These are phyloP conservation scores for Coemansia sp. DNA, from an alignment of 192 early-diverging fungal genomes.

Conservation along the genomic window DNA sequence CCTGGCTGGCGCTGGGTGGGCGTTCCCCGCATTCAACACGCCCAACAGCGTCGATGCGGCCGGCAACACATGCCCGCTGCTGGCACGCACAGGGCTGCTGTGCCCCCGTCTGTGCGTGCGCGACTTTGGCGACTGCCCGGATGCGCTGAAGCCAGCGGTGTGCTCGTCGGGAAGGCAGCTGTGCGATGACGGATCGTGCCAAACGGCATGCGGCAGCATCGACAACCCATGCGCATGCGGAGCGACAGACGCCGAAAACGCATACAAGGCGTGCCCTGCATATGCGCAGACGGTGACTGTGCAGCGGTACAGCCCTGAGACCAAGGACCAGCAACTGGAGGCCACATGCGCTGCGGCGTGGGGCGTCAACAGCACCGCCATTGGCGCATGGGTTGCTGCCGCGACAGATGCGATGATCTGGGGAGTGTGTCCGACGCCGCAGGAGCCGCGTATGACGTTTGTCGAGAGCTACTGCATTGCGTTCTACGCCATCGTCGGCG, in stretches of 20 bases:
- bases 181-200: slow-evolving; percentile 63
- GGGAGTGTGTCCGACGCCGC: slow-evolving; percentile 57
- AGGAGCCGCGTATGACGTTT: slow-evolving; percentile 53
- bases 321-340: slow-evolving; percentile 47
- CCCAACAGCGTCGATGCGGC: slow-evolving; percentile 58
- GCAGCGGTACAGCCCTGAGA: slow-evolving; percentile 53
- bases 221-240: slow-evolving; percentile 61
- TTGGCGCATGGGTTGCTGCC: slow-evolving; percentile 17
- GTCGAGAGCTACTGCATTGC: slow-evolving; percentile 60
- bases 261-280: slow-evolving; percentile 58
- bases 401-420: slow-evolving; percentile 31
- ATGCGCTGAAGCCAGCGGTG: slow-evolving; percentile 27
- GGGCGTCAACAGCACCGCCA: slow-evolving; percentile 20
- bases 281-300: slow-evolving; percentile 52
- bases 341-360: slow-evolving; percentile 28
- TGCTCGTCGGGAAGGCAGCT: slow-evolving; percentile 49
- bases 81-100: slow-evolving; percentile 41
- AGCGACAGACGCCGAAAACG: slow-evolving; percentile 14
- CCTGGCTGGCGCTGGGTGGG: not conserved
- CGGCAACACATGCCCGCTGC: slow-evolving; percentile 58
- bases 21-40: slow-evolving; percentile 34
- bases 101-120: slow-evolving; percentile 64
- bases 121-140: slow-evolving; percentile 55
- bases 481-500: slow-evolving; percentile 56
- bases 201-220: slow-evolving; percentile 43